Base-by-base conservation (phyloP, 305 asterid genomes). In the Galium porrigens region DNA sequence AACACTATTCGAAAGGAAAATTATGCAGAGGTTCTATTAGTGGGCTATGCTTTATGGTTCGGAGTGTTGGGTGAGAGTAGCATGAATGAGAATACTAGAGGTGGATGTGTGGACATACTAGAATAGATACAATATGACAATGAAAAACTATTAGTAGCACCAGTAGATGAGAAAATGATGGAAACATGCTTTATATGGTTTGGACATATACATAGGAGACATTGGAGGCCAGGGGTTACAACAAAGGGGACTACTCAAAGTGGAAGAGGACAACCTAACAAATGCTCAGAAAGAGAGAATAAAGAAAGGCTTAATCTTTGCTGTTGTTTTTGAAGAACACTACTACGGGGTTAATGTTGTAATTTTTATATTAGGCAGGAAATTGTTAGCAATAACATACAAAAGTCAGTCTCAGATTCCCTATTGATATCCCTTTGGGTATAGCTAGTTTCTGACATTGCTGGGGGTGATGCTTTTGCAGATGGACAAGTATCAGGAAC, bases 401-500 rank as follows among this genome's bases (percentile, higher is more conserved):
- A 41, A 9, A 10, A 8, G 15, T 11, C 15, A 41, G 48, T 41
- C 15, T 41, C 48, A 41, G 48, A 44, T 44, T 44, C 51, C 17
- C 18, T 44, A 44, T 44, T 3, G 18, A 12, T 57, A 22, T 4
- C 7, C 55, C 14, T 20, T 49, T 49, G 59, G 20, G 20, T 7
- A 20, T 18, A 25, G 56, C 5, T 10, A 61, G 61, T 70, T 58
- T 34, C 46, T 46, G 32, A 58, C 63, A 9, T 70, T 6, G 27
- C 41, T 55, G 18, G 29, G 58, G 44, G 27, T 68, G 66, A 27
- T 53, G 29, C 5, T 65, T 53, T 44, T 78, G 82, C 84, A 91
- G 98, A 77, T 87, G 95, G 98, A 89, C 86, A 86, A 83, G 76
- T 89, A 91, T 78, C 98, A 91, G 81, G 90, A 91, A 79, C 96